These are phyloP conservation scores for Colletotrichum lupini DNA, from an alignment of 2,329 filamentous ascomycete species.

Conservation along the genomic window DNA sequence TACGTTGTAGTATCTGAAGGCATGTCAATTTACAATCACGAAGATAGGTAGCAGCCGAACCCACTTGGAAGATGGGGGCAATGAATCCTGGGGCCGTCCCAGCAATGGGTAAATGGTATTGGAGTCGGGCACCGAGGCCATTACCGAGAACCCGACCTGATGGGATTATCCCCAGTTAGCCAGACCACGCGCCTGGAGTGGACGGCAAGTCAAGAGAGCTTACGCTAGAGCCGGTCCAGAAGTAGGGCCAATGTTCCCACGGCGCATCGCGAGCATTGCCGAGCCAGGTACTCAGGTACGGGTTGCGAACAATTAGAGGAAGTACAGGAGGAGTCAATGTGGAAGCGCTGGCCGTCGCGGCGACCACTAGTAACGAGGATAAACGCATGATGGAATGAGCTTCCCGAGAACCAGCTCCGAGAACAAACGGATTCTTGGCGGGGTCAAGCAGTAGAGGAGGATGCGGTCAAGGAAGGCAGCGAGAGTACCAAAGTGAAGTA, in stretches of 20 bases:
- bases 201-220: neutral
- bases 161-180: slow-evolving; percentile 17
- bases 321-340: slow-evolving; percentile 66
- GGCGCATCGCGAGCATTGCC: slow-evolving; percentile 76
- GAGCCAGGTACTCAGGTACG: slow-evolving; percentile 71
- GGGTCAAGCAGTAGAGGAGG: neutral
- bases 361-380: slow-evolving; percentile 45
- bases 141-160: slow-evolving; percentile 61
- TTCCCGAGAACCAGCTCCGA: slow-evolving; percentile 9
- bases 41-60: neutral
- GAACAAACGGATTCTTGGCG: neutral
- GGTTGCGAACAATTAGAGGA: slow-evolving; percentile 68
- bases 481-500: neutral
- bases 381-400: slow-evolving; percentile 41
- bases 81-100: slow-evolving; percentile 63
- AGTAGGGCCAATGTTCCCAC: slow-evolving; percentile 89
- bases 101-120: slow-evolving; percentile 60
- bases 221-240: slow-evolving; percentile 78
- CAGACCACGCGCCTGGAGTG: slow-evolving; percentile 10
- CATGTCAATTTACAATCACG: slow-evolving; percentile 7
- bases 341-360: slow-evolving; percentile 55
- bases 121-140: slow-evolving; percentile 56
- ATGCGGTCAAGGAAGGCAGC: neutral
- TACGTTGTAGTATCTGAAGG: slow-evolving; percentile 48
- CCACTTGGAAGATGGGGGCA: slow-evolving; percentile 43